A percentile compares a stretch with the other conserved stretches of the same genome.
phyloP scores from a whole-genome alignment of 257 asterid genomes.

The Jacaranda copaia region DNA sequence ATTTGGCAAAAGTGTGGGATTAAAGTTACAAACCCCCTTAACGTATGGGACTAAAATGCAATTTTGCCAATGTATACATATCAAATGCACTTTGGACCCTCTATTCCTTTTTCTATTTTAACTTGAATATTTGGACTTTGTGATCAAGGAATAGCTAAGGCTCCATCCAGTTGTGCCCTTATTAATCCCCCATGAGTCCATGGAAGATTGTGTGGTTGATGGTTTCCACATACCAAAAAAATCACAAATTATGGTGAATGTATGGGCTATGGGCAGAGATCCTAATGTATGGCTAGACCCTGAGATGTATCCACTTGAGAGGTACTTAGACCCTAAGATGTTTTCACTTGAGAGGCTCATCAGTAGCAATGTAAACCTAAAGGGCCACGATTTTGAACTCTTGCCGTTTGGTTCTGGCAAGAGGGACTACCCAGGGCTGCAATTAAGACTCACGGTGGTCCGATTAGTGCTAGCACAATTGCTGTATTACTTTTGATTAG shows the following conservation, averaged over 20 bases:
- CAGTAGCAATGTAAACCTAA: too few relatives aligned
- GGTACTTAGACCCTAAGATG: conserved; percentile 32
- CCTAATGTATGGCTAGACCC: conserved; percentile 40
- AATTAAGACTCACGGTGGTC: conserved; percentile 40
- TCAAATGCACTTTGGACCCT: too few relatives aligned
- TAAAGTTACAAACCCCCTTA: too few relatives aligned
- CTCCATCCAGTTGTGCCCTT: too few relatives aligned
- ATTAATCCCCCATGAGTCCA: too few relatives aligned
- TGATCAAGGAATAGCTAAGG: too few relatives aligned
- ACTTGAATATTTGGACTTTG: too few relatives aligned
- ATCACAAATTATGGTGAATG: conserved; percentile 34
- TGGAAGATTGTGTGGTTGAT: too few relatives aligned
- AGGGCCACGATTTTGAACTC: conserved; percentile 29
- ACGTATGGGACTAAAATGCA: too few relatives aligned
- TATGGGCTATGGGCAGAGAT: conserved; percentile 45
- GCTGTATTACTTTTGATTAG: conserved; percentile 55
- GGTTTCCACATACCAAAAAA: conserved; percentile 39
- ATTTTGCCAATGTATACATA: too few relatives aligned
- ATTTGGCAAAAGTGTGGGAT: too few relatives aligned
- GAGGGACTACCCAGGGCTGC: conserved; percentile 52
- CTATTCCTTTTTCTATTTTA: too few relatives aligned
- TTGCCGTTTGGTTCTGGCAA: conserved; percentile 55
- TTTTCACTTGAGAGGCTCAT: conserved; percentile 25
- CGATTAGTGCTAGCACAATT: conserved; percentile 51
- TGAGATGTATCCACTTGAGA: conserved; percentile 34